Conservation (phyloP, 805 yeast species). For the Kazachstania taianensis region DNA sequence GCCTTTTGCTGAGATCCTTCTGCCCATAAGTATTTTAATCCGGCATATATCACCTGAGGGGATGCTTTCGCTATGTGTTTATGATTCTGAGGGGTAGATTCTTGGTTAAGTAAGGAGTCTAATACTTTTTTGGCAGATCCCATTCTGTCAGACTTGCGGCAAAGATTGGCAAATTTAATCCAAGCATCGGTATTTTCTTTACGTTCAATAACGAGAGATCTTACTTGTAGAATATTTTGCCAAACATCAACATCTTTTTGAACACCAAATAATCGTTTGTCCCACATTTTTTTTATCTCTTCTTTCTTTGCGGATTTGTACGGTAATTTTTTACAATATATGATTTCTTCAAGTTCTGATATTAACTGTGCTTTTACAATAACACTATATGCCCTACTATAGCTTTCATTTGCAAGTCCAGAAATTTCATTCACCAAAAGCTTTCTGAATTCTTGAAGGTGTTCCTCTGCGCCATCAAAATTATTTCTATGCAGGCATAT, state of each 20-base stretch:
- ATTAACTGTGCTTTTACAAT: constrained; percentile 96
- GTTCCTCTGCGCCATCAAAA: constrained; percentile 68
- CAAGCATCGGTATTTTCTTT: constrained; percentile 95
- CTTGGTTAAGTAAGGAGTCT: constrained; percentile 66
- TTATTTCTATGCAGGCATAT: constrained; percentile 76
- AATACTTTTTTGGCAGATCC: constrained; percentile 89
- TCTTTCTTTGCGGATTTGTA: constrained; percentile 71
- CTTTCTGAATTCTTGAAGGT: constrained; percentile 79
- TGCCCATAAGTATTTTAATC: constrained; percentile 94
- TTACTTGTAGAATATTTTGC: constrained; percentile 89
- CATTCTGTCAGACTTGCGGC: constrained; percentile 87
- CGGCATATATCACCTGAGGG: constrained; percentile 96
- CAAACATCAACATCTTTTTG: constrained; percentile 98
- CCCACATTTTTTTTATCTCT: constrained; percentile 86
- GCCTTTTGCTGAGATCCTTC: constrained; percentile 85
- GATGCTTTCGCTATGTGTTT: constrained; percentile 69
- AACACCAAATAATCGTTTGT: constrained; percentile 81
- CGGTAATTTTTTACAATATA: constrained; percentile 75
- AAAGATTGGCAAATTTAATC: constrained; percentile 94
- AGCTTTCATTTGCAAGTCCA: constrained; percentile 89
- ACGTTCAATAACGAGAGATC: constrained; percentile 88
- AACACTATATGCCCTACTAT: constrained; percentile 92
- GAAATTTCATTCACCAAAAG: constrained; percentile 85
- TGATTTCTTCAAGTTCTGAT: constrained; percentile 92
- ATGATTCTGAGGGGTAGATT: constrained; percentile 39